Percentiles rank a stretch among this genome's conserved stretches.
phyloP scores from a whole-genome alignment of 495 filamentous ascomycete species.

The Rusavskia elegans region DNA sequence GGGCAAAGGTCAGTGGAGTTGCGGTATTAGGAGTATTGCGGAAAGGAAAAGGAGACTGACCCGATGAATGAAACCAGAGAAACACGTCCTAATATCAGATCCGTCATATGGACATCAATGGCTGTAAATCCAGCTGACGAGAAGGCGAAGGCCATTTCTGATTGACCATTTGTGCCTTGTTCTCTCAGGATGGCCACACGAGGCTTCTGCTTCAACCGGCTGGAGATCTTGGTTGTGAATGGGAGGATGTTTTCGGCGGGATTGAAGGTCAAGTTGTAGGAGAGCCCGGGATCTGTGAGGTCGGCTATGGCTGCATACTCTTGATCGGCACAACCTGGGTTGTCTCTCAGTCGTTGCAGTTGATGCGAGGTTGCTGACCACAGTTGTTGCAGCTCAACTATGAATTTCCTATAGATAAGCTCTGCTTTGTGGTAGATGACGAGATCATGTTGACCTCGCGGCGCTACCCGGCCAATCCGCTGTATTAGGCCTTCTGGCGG shows the following conservation, averaged over 20 bases:
- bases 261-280: constrained; percentile 70
- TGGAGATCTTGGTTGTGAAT: constrained; percentile 45
- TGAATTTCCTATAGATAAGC: constrained; percentile 49
- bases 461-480: constrained; percentile 62
- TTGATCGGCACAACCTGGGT: constrained; percentile 69
- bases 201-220: constrained; percentile 52
- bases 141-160: constrained; percentile 97
- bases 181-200: constrained; percentile 89
- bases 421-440: constrained; percentile 54
- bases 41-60: too few relatives aligned
- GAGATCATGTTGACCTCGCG: constrained; percentile 58
- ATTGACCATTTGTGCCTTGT: constrained; percentile 87
- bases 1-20: too few relatives aligned
- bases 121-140: constrained; percentile 77
- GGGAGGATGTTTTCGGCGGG: constrained; percentile 62
- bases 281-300: constrained; percentile 63
- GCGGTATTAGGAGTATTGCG: too few relatives aligned
- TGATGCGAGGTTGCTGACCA: constrained; percentile 81
- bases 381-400: constrained; percentile 65
- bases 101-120: constrained; percentile 94
- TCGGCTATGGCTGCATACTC: constrained; percentile 71
- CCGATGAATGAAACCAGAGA: constrained; percentile 62
- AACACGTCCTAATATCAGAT: constrained; percentile 60
- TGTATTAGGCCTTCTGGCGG: constrained; percentile 66
- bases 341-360: constrained; percentile 85